Conservation (phyloP, 352 stramenopile species). For the Peronospora belbahrii region DNA sequence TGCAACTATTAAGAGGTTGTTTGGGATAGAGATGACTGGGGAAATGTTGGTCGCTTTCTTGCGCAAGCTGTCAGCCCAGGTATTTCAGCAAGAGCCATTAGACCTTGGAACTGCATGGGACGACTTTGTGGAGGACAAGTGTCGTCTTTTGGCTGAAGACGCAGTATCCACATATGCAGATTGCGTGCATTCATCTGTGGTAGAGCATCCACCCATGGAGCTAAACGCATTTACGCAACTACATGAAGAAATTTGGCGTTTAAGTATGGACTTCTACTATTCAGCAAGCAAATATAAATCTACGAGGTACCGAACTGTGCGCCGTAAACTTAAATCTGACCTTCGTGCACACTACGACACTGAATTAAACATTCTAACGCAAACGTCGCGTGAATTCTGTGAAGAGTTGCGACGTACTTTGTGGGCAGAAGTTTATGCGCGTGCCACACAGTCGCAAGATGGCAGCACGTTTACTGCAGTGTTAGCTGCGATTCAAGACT, state of each 20-base stretch:
- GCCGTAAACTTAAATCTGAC: slow-evolving; percentile 40
- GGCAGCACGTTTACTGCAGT: slow-evolving; percentile 31
- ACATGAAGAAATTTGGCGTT: slow-evolving; percentile 58
- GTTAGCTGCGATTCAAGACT: slow-evolving; percentile 39
- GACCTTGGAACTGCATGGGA: slow-evolving; percentile 65
- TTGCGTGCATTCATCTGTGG: slow-evolving; percentile 52
- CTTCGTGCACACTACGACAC: slow-evolving; percentile 36
- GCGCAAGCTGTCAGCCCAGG: slow-evolving; percentile 23
- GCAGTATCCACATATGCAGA: slow-evolving; percentile 67
- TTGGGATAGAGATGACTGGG: slow-evolving; percentile 50
- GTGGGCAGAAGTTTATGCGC: slow-evolving; percentile 33
- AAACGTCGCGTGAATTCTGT: slow-evolving; percentile 47
- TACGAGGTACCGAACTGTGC: slow-evolving; percentile 36
- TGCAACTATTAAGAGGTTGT: slow-evolving; percentile 52
- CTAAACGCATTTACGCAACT: slow-evolving; percentile 54
- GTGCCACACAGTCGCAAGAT: slow-evolving; percentile 3
- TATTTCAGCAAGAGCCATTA: slow-evolving; percentile 23
- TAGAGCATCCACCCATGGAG: slow-evolving; percentile 53
- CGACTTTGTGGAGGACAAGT: slow-evolving; percentile 53
- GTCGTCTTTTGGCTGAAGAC: slow-evolving; percentile 40
- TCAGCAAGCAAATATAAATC: slow-evolving; percentile 35
- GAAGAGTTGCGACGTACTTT: slow-evolving; percentile 29
- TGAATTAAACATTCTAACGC: slow-evolving; percentile 30
- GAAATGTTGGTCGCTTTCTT: slow-evolving; percentile 43
- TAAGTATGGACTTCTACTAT: slow-evolving; percentile 68